Evolutionary conservation across 2,329 filamentous ascomycete species (phyloP).

Genomic region (Colletotrichum abscissum): DNA sequence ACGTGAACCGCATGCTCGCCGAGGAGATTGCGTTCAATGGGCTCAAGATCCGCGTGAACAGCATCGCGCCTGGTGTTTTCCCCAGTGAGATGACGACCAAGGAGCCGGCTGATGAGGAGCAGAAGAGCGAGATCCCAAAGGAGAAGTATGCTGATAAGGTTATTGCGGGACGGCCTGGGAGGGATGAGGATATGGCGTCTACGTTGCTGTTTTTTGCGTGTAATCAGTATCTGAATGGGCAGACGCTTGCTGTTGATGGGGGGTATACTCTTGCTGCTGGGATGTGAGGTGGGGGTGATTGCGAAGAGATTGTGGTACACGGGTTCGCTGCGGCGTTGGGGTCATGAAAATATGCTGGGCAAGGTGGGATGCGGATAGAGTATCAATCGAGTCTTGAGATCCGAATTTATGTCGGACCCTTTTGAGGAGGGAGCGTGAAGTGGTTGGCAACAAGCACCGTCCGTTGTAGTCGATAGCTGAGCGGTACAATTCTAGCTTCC

Average conservation of each 20-base stretch:
- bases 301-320: not conserved
- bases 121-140: conserved; percentile 70
- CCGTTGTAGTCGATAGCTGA: too few species aligned
- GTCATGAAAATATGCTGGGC: rapidly evolving
- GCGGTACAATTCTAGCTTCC: too few species aligned
- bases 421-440: too few species aligned
- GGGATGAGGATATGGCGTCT: conserved; percentile 76
- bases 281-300: conserved; percentile 36
- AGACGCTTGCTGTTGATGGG: conserved; percentile 57
- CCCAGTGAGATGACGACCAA: conserved; percentile 78
- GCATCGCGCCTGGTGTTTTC: conserved; percentile 78
- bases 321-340: not conserved
- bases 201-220: conserved; percentile 67
- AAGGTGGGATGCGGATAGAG: too few species aligned
- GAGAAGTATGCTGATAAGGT: conserved; percentile 70
- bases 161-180: conserved; percentile 75
- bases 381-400: too few species aligned
- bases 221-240: conserved; percentile 58
- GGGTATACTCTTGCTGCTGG: conserved; percentile 55
- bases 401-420: too few species aligned
- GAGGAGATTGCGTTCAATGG: conserved; percentile 67
- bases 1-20: conserved; percentile 73
- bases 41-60: conserved; percentile 75
- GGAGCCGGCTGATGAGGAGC: conserved; percentile 53
- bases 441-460: too few species aligned